Evolutionary conservation across 352 stramenopile species (phyloP).

Genomic region (Phytophthora rubi): DNA sequence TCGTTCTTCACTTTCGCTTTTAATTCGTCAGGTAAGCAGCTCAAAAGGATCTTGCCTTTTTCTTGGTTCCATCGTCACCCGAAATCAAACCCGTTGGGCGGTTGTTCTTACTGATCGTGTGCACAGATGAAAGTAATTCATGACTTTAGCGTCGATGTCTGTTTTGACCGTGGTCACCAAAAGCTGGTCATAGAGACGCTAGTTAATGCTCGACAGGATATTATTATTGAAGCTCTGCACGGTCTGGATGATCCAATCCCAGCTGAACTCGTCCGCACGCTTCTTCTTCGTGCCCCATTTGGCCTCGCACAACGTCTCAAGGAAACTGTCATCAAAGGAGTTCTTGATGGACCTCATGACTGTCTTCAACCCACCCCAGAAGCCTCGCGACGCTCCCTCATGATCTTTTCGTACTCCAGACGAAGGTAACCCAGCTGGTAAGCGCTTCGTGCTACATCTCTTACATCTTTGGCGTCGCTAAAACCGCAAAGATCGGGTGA

Average conservation of each 20-base stretch:
- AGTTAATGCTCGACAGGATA: slow-evolving; percentile 9
- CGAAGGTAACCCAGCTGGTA: slow-evolving; percentile 23
- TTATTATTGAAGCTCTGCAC: slow-evolving; percentile 18
- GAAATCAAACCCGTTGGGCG: slow-evolving; percentile 6
- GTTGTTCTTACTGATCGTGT: slow-evolving; percentile 21
- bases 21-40: slow-evolving; percentile 10
- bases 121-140: slow-evolving; percentile 23
- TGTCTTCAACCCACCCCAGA: slow-evolving; percentile 17
- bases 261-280: slow-evolving; percentile 17
- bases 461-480: slow-evolving; percentile 10
- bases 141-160: slow-evolving; percentile 17
- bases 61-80: slow-evolving; percentile 9
- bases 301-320: slow-evolving; percentile 13
- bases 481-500: slow-evolving; percentile 13
- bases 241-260: slow-evolving; percentile 13
- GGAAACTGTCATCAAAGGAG: slow-evolving; percentile 10
- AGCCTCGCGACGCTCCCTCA: slow-evolving; percentile 18
- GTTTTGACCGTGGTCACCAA: slow-evolving; percentile 7
- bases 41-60: slow-evolving; percentile 23
- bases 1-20: slow-evolving; percentile 15
- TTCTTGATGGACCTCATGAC: slow-evolving; percentile 18
- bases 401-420: slow-evolving; percentile 27
- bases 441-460: slow-evolving; percentile 29
- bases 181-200: slow-evolving; percentile 12
- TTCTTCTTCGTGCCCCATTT: slow-evolving; percentile 21